Base-by-base conservation (phyloP, 192 early-diverging fungal species). In the Helicostylum pulchrum region DNA sequence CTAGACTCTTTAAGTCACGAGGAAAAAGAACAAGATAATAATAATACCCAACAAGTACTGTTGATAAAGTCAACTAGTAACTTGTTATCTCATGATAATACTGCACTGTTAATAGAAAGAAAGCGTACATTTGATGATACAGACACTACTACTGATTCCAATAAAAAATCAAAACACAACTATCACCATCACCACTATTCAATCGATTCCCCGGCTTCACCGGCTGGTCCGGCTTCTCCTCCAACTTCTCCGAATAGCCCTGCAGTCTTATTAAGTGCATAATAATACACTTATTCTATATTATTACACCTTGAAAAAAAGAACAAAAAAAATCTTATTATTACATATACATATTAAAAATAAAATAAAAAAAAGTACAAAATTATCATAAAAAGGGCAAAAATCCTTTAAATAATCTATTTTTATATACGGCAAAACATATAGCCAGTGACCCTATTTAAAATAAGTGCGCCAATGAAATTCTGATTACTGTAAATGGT, bases 151-250 rank as follows among this genome's bases (percentile, higher is more conserved):
- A n/a, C n/a, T 12, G 46, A 48, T 0, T 14, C 12, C 8, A 48
- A 19, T 5, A 48, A 48, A 19, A 48, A 48, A 19, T 5, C 15
- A 0, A 48, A 48, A 19, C 53, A 55, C 26, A 26, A 26, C 21
- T 21, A 6, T 51, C 17, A 51, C 15, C 32, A 26, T 32, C 53
- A 32, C n/a, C 56, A 58, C 19, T 58, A 36, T 43, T 21, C 56
- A 43, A 34, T 58, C 31, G 56, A 58, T 42, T 30, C 56, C 56
- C 56, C 56, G 56, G 19, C 56, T 58, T 43, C 56, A 42, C 56
- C 56, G 56, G 56, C 56, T 58, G 56, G 56, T 36, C 56, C 56
- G 56, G 56, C 39, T 58, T 58, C 56, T 58, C 36, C 36, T 58
- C 17, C 56, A 58, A 19, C 56, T 20, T 20, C 55, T 58, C 56